Evolutionary conservation across 352 stramenopile species (phyloP), one percentile per base, ranked within the genome.

Genomic region (Phytopythium vexans): DNA sequence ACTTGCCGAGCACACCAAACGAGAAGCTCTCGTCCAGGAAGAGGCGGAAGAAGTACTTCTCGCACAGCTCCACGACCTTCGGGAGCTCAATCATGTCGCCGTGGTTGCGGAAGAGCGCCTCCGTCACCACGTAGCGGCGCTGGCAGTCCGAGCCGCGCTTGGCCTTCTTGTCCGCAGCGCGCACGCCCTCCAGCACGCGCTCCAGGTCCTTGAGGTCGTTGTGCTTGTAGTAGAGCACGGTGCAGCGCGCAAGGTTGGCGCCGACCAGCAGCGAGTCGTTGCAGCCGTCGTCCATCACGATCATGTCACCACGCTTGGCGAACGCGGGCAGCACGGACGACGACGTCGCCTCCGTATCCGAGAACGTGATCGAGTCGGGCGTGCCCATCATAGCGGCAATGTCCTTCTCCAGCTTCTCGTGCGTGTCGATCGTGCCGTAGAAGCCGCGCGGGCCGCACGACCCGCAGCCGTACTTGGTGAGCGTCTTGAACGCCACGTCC

Each of bases 91-190:
- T 81, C 61, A 99, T 86, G 54, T 97, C 95, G 45, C 97, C 97
- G 52, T 94, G 90, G 76, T 99, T 99, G 55, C 92, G 93, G 82
- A 99, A 99, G 0, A 99, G 64, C 35, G 96, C 97, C 71, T 99
- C 97, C 1, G 96, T 96, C 32, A 99, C 93, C 37, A 99, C 88
- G 74, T 99, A 99, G 42, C 96, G 85, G 45, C 96, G 82, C 69
- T 99, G 96, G 76, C 54, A 92, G 65, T 83, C 81, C 38, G 82
- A 91, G 36, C 63, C 62, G 33, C 81, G 81, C 1, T 79, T 76
- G 27, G 97, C 72, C 52, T 86, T 86, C 54, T 86, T 84, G 72
- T 99, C 97, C 16, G 92, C 92, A 14, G 82, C 72, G 44, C 79
- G 84, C 33, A 94, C 74, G 41, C 52, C 83, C 66, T 94, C 74